Base-by-base conservation (phyloP, 2,329 filamentous ascomycete genomes). In the Neofusicoccum sp. region DNA sequence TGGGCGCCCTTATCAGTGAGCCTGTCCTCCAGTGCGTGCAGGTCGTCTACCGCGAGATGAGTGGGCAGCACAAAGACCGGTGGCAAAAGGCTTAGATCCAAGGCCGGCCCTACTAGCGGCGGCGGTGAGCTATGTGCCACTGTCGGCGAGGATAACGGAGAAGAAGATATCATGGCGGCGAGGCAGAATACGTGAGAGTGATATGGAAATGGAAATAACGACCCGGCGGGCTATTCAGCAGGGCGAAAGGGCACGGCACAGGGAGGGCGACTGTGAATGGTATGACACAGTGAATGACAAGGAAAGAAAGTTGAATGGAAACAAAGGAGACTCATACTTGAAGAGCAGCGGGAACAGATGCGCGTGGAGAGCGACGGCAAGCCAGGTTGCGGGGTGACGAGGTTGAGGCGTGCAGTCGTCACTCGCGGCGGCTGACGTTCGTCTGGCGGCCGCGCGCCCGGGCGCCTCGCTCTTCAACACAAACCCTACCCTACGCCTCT, bases 11-110 rank as follows among this genome's bases (percentile, higher is more conserved):
- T 73, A 6, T 73, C 69, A 3, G 82, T 78, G 8, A 96, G 83
- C 24, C 81, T 81, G 28, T 86, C 82, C 70, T 92, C 88, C 12
- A 91, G 71, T 33, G 81, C 74, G 53, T 87, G 84, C 8, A 90
- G 77, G 64, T 89, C 84, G 6, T 87, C 82, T 1, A 83, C 75
- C 1, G 81, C 76, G 30, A 96, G 79, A 69, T 91, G 89, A 3
- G 88, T 86, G 1, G 86, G 77, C 0, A 96, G 81, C 12, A 98
- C 79, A 66, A 87, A 95, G 26, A 95, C 87, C 3, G 84, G 79
- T 9, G 90, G 90, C 28, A 82, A 70, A 28, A 63, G 63, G 58
- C 73, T 76, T 2, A 83, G 70, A 67, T 82, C 74, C 26, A 79
- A 34, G 3, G 26, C 68, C 63, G 26, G 66, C 6, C 38, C 26